A percentile compares a stretch with the other conserved stretches of the same genome.
Conservation (phyloP, 1,284 basidiomycete species). For the Trichosporon inkin region DNA sequence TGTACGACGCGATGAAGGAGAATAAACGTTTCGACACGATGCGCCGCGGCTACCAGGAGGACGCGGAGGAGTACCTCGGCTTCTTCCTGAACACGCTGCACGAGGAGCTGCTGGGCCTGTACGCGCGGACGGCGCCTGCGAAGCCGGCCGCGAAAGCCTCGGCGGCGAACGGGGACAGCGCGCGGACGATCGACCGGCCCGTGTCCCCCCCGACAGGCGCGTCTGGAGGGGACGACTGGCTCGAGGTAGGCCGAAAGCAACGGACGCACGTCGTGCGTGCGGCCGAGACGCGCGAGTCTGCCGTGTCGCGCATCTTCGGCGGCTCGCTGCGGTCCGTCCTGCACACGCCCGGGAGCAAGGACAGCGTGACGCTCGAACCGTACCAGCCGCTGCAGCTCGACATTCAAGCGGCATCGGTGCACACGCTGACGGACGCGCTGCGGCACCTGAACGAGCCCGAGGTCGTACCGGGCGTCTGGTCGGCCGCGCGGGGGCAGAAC, state of each 20-base stretch:
- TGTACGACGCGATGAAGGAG: slow-evolving; percentile 95
- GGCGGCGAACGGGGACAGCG: slow-evolving; percentile 29
- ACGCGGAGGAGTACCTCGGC: slow-evolving; percentile 97
- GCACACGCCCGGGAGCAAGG: slow-evolving; percentile 72
- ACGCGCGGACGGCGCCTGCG: slow-evolving; percentile 46
- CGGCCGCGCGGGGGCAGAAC: slow-evolving; percentile 58
- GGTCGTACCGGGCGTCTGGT: slow-evolving; percentile 67
- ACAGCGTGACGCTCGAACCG: slow-evolving; percentile 86
- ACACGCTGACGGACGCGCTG: slow-evolving; percentile 78
- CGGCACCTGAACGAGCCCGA: slow-evolving; percentile 75
- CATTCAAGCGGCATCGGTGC: slow-evolving; percentile 75
- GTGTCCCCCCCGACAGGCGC: slow-evolving; percentile 46
- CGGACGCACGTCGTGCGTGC: slow-evolving; percentile 75
- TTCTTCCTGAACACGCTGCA: slow-evolving; percentile 94
- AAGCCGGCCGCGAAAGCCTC: slow-evolving; percentile 24
- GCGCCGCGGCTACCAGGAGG: slow-evolving; percentile 93
- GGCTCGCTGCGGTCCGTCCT: slow-evolving; percentile 88
- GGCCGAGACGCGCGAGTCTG: slow-evolving; percentile 74
- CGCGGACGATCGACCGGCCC: slow-evolving; percentile 44
- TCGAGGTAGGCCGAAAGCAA: slow-evolving; percentile 90
- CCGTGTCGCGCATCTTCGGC: slow-evolving; percentile 87
- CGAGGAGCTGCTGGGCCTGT: slow-evolving; percentile 75
- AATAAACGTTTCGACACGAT: slow-evolving; percentile 92
- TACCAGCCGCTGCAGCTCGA: slow-evolving; percentile 87
- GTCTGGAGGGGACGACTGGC: slow-evolving; percentile 58